A percentile compares a stretch with the other conserved stretches of the same genome.
phyloP scores from a whole-genome alignment of 2,329 filamentous ascomycete species.

The Ophiostoma novo-ulmi region DNA sequence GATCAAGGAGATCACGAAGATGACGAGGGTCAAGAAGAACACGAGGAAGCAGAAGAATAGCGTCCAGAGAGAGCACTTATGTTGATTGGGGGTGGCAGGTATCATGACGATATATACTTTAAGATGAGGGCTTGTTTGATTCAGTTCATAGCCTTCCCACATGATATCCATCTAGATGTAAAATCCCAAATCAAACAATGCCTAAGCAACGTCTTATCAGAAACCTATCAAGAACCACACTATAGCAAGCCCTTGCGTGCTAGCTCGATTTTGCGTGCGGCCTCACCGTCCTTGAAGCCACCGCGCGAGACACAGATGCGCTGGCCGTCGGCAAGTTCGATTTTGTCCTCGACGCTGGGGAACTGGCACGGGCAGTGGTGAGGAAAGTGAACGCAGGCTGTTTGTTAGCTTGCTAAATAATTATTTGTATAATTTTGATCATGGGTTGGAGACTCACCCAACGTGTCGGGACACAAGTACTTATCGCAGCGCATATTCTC shows the following conservation, averaged over 20 bases:
- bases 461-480: conserved; percentile 89
- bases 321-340: conserved; percentile 66
- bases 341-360: conserved; percentile 69
- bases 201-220: neutral
- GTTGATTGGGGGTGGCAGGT: neutral
- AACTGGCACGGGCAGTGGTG: conserved; percentile 95
- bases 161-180: neutral
- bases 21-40: neutral
- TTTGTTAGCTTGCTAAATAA: neutral
- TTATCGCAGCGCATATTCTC: conserved; percentile 74
- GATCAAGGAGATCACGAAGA: neutral
- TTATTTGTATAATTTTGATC: too few species aligned
- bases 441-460: conserved; percentile 40
- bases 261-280: conserved; percentile 69
- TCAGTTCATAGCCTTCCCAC: too few species aligned
- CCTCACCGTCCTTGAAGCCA: conserved; percentile 66
- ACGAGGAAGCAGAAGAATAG: neutral
- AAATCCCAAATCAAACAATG: neutral
- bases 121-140: too few species aligned
- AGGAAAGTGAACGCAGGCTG: conserved; percentile 87
- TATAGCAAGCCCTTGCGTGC: conserved; percentile 72
- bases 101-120: too few species aligned
- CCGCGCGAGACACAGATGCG: conserved; percentile 70
- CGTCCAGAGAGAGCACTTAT: neutral
- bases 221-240: neutral